Base-by-base conservation (phyloP, 257 asterid genomes). In the Ehretia macrophylla region DNA sequence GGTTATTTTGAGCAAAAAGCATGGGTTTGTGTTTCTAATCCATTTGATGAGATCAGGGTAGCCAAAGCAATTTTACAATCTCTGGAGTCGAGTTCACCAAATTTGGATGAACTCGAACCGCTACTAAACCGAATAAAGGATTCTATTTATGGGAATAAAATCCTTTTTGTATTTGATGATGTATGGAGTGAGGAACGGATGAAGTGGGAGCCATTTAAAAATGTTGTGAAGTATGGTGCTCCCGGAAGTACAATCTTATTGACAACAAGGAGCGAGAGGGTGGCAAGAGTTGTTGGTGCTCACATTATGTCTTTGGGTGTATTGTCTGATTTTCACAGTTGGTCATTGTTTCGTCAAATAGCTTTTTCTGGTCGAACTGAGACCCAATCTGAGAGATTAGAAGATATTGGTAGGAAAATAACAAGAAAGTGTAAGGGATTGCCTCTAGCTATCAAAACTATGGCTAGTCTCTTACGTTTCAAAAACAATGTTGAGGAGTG, bases 351-450 rank as follows among this genome's bases (percentile, higher is more conserved):
- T 63, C 64, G 54, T 56, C 72, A 68, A 20, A 54, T 52, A 40
- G 79, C 68, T 14, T 73, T 68, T 57, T 14, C 6, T 27, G 35
- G 35, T 27, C 35, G 32, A 16, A 16, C 20, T 5, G 75, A 18
- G 37, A 70, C 68, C 53, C 46, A 51, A 23, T 18, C 12, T 59
- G 66, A 63, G 32, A 54, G 48, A 46, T 37, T 73, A 21, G 13
- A 47, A 60, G 47, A 37, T 5, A 68, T 73, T 38, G 69, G 75
- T 1, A 68, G 56, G 63, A 37, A 50, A 44, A 64, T 73, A 51
- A 35, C 58, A 49, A 64, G 60, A 56, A 73, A 69, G 57, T 73
- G 72, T 51, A 67, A 67, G 10, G 79, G 79, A 23, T 54, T 64
- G 39, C 79, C 75, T 4, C 27, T 68, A 42, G 77, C 73, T 40